Conservation (phyloP, 164 flowering plant genomes). For the Pachysandra terminalis region DNA sequence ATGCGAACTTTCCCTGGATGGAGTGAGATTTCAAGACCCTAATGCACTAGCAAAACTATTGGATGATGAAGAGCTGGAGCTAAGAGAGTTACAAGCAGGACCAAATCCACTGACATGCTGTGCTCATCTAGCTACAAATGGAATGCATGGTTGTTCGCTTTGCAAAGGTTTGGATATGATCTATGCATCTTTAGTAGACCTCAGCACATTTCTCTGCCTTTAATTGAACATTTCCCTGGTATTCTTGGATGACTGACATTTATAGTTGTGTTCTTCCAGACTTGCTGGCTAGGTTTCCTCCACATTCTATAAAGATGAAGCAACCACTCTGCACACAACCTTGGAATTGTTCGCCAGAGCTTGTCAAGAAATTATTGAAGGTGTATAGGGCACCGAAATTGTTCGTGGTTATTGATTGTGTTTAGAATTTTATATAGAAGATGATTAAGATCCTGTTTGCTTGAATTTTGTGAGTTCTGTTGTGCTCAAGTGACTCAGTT, state of each 20-base stretch:
- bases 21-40: constrained; percentile 25
- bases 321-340: constrained; percentile 68
- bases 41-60: constrained; percentile 32
- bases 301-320: constrained; percentile 78
- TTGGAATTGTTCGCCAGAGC: constrained; percentile 76
- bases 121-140: constrained; percentile 51
- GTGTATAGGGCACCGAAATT: constrained; percentile 24
- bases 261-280: constrained; percentile 39
- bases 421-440: not conserved
- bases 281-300: constrained; percentile 86
- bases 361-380: constrained; percentile 88
- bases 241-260: constrained; percentile 7
- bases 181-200: not conserved
- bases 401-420: not conserved
- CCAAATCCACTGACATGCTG: constrained; percentile 60
- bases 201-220: not conserved
- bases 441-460: not conserved
- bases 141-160: constrained; percentile 63
- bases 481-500: too few relatives aligned
- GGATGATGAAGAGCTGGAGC: constrained; percentile 96
- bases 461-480: not conserved
- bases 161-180: constrained; percentile 67
- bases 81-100: constrained; percentile 68
- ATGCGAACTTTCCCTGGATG: constrained; percentile 67
- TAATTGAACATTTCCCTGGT: not conserved